Base-by-base conservation (phyloP, 441 rosid genomes). In the Adansonia grandidieri region DNA sequence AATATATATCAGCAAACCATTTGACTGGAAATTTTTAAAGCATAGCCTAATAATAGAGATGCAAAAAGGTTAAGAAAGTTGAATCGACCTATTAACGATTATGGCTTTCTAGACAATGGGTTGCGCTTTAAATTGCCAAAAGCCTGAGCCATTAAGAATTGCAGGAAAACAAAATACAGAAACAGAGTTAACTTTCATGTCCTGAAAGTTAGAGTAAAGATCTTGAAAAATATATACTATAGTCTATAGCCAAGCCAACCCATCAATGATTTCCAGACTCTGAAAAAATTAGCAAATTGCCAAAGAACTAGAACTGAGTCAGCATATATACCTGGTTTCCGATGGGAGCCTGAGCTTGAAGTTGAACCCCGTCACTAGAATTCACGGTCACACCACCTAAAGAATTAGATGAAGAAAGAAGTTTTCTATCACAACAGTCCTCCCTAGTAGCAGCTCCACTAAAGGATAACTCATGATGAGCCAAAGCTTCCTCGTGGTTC, bases 281-380 rank as follows among this genome's bases (percentile, higher is more conserved):
- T 9, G 24, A 81, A 63, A 76, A 76, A 51, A 51, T n/a, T 14
- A 11, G 56, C 56, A 13, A 24, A 24, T 24, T 24, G 28, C 28
- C 28, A 0, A 50, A 50, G 13, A 15, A 28, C 9, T 28, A 77
- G 60, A 28, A 63, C 54, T 45, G 6, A 42, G 32, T n/a, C 44
- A 71, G n/a, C 5, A 40, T 65, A 50, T 83, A 60, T 81, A 91
- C 93, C 87, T 28, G 75, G 60, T 73, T 79, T 40, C 70, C 69
- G 20, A 22, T 62, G 32, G 19, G 77, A 9, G 15, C 74, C 7
- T 66, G 37, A 28, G 42, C 68, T 24, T 24, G 28, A 24, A 24
- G 28, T 17, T 28, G 74, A 45, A 44, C 76, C 20, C 24, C 65
- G 1, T 9, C 65, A 53, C 50, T 8, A 61, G 78, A 51, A 37